phyloP scores from a whole-genome alignment of 2,329 filamentous ascomycete genomes.

The Alternaria infectoria region DNA sequence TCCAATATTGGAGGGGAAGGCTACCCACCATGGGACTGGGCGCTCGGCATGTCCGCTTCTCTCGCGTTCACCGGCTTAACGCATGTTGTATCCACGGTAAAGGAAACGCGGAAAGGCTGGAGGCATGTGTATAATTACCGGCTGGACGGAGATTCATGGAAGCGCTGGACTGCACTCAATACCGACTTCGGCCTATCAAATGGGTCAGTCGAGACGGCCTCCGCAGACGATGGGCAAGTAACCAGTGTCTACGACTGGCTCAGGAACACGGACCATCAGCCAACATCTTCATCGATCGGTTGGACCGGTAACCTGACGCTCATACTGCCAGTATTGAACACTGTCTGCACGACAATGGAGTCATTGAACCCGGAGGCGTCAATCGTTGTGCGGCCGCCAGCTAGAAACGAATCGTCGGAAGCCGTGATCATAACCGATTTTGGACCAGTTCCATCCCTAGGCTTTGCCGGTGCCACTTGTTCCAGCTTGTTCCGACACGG shows the following conservation, averaged over 20 bases:
- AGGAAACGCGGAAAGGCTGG: not conserved
- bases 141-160: not conserved
- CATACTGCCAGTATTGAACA: not conserved
- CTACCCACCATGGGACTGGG: not conserved
- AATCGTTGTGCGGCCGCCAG: not conserved
- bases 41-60: slow-evolving; percentile 4
- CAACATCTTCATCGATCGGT: not conserved
- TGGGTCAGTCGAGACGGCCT: not conserved
- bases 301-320: slow-evolving; percentile 5
- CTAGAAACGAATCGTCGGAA: not conserved
- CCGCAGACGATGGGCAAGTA: not conserved
- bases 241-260: slow-evolving; percentile 3
- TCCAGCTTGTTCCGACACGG: slow-evolving; percentile 3
- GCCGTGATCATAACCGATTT: not conserved
- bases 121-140: not conserved
- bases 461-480: not conserved
- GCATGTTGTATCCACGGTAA: not conserved
- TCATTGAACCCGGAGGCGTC: not conserved
- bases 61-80: not conserved
- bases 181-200: not conserved
- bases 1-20: not conserved
- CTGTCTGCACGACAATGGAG: not conserved
- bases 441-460: not conserved
- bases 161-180: slow-evolving; percentile 5
- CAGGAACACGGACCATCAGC: not conserved